Evolutionary conservation across 2,329 filamentous ascomycete genomes (phyloP), one percentile per base, ranked within the genome.

Genomic region (Didymella arachidicola): DNA sequence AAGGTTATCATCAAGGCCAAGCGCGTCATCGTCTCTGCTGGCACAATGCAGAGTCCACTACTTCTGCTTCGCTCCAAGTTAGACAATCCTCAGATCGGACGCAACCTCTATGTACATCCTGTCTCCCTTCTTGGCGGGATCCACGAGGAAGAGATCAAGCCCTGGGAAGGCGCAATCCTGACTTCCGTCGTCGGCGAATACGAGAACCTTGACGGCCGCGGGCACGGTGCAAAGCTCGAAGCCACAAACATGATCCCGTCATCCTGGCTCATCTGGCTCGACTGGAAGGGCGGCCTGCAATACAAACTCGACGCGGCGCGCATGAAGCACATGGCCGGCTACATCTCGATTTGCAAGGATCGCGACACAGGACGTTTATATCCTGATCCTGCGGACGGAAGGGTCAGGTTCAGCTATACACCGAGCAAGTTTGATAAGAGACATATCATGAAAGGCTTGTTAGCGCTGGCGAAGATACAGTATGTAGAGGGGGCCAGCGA

Each of bases 201-300:
- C 66, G 90, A 96, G 64, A 89, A 97, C 66, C 82, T 93, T 0
- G 92, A 97, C 73, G 86, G 86, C 6, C 82, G 87, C 41, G 92
- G 92, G 57, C 92, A 97, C 68, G 94, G 94, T 38, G 83, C 84
- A 47, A 96, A 96, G 75, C 81, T 97, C 27, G 93, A 97, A 80
- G 82, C 87, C 10, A 86, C 86, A 1, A 85, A 85, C 68, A 93
- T 95, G 89, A 70, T 92, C 70, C 92, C 93, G 0, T 85, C 87
- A 18, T 73, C 87, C 2, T 83, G 86, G 66, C 79, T 93, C 14
- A 80, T 87, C 5, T 79, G 84, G 50, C 80, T 91, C 52, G 84
- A 88, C 14, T 96, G 90, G 88, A 79, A 75, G n/a, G 80, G 81
- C 53, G 90, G 87, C 0, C 73, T 92, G 11, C 84, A 91, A 43